Percentiles rank a stretch among this genome's conserved stretches.
These are phyloP conservation scores for Volvox carteri DNA, from an alignment of 163 green algal genomes.

Conservation along the genomic window DNA sequence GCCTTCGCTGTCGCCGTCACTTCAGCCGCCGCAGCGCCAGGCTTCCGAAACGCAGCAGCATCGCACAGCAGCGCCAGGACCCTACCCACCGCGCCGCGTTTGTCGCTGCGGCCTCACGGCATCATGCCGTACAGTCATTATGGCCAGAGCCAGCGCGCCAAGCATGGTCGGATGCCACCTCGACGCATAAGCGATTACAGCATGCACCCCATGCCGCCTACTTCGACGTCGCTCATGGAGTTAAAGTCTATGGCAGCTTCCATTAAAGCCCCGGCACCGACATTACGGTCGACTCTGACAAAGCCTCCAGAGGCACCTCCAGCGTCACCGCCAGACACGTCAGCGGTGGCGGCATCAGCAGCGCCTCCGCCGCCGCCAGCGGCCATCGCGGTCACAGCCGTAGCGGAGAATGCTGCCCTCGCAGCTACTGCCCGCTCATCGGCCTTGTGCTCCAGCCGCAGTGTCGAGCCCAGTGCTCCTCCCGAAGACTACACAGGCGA, in stretches of 20 bases:
- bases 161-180: background rate
- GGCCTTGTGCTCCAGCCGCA: too few species aligned
- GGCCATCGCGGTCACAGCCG: background rate
- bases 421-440: background rate
- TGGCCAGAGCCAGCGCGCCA: background rate
- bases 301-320: background rate
- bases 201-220: background rate
- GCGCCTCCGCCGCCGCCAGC: background rate
- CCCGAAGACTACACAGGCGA: background rate
- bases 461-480: too few species aligned
- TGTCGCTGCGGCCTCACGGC: background rate
- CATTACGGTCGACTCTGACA: background rate
- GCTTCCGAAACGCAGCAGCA: background rate
- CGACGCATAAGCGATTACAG: background rate
- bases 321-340: background rate
- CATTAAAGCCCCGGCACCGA: background rate
- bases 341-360: background rate
- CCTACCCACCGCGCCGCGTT: too few species aligned
- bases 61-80: too few species aligned
- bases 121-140: background rate
- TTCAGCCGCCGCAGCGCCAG: background rate
- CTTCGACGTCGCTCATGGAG: background rate
- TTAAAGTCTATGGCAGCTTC: background rate
- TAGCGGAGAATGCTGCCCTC: background rate
- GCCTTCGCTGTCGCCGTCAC: background rate